Evolutionary conservation across 192 early-diverging fungal genomes (phyloP), one percentile per base, ranked within the genome.

Genomic region (Spizellomyces punctatus): DNA sequence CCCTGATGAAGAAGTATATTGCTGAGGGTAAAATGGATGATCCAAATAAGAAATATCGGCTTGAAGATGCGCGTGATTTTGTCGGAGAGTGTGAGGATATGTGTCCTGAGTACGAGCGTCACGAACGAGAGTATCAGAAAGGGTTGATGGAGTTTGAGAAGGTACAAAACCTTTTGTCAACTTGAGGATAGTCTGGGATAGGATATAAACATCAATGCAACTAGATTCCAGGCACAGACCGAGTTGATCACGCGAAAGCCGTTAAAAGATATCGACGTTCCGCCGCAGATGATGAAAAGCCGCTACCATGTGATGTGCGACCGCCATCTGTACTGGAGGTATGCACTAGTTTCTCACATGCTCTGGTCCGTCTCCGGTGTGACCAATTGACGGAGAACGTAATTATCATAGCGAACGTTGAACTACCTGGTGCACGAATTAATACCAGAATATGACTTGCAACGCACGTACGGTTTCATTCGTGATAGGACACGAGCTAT

Each of bases 181-280:
- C 46, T 45, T 46, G 64, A 42, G 27, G 27, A 36, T 36, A 36
- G 27, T 36, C 27, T 36, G 27, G 27, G 0, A 36, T 0, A 36
- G 27, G 27, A 36, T 36, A 36, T 36, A 36, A 36, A 22, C 54
- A 7, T 7, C 5, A 36, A 43, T 41, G 16, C 7, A 0, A 36
- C 10, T 52, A 74, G 72, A 42, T 74, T n/a, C 81, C 85, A 2
- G 88, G 84, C 17, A 91, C 90, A 17, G 78, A 81, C 3, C 52
- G 49, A 43, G 86, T 90, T 0, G 92, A 97, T 69, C 89, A 89
- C 36, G 48, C 65, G 0, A 77, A 78, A 47, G 85, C 91, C 0
- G 95, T 98, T 8, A 98, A 94, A 77, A 79, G 88, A n/a, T 98
- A 89, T 67, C 84, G 89, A 14, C 80, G 95, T 59, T 91, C 94